Conservation (phyloP, 2,329 filamentous ascomycete genomes). For the Fusarium temperatum region DNA sequence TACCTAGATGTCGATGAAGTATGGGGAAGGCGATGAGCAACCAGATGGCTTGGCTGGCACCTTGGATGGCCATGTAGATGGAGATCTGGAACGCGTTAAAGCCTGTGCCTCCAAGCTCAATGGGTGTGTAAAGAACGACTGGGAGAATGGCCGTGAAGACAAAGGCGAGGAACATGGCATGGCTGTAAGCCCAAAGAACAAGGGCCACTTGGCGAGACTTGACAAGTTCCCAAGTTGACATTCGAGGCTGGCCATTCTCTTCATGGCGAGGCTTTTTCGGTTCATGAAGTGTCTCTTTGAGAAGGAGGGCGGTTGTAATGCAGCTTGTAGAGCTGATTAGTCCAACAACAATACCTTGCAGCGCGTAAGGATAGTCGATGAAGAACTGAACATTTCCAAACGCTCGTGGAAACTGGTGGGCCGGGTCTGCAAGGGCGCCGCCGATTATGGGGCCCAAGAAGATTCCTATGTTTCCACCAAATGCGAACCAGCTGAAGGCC, state of each 20-base stretch:
- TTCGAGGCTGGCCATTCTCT: background rate
- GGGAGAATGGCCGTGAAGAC: slow-evolving; percentile 76
- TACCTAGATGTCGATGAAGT: slow-evolving; percentile 72
- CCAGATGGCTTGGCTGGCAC: slow-evolving; percentile 75
- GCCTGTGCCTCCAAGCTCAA: slow-evolving; percentile 70
- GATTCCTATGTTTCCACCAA: slow-evolving; percentile 77
- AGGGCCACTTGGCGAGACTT: slow-evolving; percentile 70
- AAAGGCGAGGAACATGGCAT: slow-evolving; percentile 74
- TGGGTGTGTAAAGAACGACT: slow-evolving; percentile 72
- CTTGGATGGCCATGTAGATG: slow-evolving; percentile 69
- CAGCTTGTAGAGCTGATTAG: slow-evolving; percentile 66
- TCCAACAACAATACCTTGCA: slow-evolving; percentile 63
- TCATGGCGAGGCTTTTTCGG: background rate
- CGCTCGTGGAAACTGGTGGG: slow-evolving; percentile 65
- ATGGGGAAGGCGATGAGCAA: slow-evolving; percentile 74
- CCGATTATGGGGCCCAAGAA: slow-evolving; percentile 76
- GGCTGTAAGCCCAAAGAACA: slow-evolving; percentile 72
- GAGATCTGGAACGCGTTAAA: slow-evolving; percentile 72
- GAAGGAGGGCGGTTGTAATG: slow-evolving; percentile 61
- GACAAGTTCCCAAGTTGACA: slow-evolving; percentile 57
- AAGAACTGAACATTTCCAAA: slow-evolving; percentile 60
- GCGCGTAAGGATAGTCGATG: slow-evolving; percentile 60
- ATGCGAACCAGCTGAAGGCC: slow-evolving; percentile 81
- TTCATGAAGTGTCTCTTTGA: slow-evolving; percentile 68
- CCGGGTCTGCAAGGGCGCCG: slow-evolving; percentile 74